These are phyloP conservation scores for Candida endomychidarum DNA, from an alignment of 805 yeast species.

Conservation along the genomic window DNA sequence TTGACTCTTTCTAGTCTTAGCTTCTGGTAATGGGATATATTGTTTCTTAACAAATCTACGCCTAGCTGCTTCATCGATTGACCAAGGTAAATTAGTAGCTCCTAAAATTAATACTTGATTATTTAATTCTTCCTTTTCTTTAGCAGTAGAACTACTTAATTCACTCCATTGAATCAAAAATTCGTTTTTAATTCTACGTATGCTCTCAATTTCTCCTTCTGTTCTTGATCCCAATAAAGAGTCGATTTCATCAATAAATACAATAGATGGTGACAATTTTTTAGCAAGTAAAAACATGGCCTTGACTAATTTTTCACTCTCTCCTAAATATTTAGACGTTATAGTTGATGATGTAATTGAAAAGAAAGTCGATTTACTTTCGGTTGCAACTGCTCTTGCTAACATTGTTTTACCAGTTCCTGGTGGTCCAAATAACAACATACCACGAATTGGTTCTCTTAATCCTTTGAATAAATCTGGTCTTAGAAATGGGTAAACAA, in stretches of 20 bases:
- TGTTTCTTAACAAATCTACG: conserved; percentile 89
- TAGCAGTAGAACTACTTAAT: conserved; percentile 67
- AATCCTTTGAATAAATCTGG: conserved; percentile 91
- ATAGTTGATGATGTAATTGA: conserved; percentile 83
- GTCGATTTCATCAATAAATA: conserved; percentile 95
- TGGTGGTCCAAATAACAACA: conserved; percentile 95
- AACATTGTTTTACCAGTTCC: conserved; percentile 99
- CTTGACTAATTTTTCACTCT: conserved; percentile 88
- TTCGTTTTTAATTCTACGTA: conserved; percentile 88
- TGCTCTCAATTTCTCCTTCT: conserved; percentile 81
- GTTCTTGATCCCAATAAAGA: conserved; percentile 78
- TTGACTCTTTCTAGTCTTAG: conserved; percentile 74
- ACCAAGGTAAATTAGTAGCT: conserved; percentile 97
- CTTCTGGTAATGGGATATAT: conserved; percentile 92
- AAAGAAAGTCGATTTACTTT: conserved; percentile 89
- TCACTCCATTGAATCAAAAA: conserved; percentile 95
- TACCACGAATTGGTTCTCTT: conserved; percentile 94
- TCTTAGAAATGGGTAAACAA: conserved; percentile 90
- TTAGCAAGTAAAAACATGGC: conserved; percentile 84
- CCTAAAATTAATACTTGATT: conserved; percentile 83
- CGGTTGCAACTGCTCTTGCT: conserved; percentile 95
- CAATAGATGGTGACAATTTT: conserved; percentile 86
- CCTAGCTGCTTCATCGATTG: conserved; percentile 94
- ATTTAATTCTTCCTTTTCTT: conserved; percentile 34
- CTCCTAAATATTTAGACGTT: conserved; percentile 87